Conservation (phyloP, 345 rosid genomes). For the Eucalyptus marginata region DNA sequence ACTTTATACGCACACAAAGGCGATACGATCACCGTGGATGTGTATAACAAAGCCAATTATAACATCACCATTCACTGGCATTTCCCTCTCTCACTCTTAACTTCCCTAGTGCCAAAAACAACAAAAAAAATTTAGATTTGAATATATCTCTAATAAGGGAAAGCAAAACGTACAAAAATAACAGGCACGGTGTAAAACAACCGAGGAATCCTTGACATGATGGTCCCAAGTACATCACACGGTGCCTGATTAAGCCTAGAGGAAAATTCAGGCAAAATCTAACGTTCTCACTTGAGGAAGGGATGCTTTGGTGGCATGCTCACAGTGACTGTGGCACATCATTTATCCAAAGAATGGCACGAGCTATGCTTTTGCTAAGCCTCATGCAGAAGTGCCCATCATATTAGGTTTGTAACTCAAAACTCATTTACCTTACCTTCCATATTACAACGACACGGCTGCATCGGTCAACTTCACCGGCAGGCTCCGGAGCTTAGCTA, state of each 20-base stretch:
- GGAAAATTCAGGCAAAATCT: not conserved
- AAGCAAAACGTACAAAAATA: not conserved
- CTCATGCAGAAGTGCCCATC: conserved; percentile 10
- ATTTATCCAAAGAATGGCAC: conserved; percentile 4
- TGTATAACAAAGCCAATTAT: not conserved
- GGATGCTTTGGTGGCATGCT: conserved; percentile 16
- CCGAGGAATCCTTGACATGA: conserved; percentile 27
- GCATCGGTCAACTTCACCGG: conserved; percentile 9
- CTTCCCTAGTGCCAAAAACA: no score
- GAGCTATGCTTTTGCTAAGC: conserved; percentile 7
- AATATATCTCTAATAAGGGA: not conserved
- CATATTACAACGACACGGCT: conserved; percentile 12
- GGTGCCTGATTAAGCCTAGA: conserved; percentile 14
- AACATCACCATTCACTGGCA: conserved; percentile 15
- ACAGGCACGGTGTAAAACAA: conserved; percentile 25
- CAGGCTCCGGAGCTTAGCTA: conserved; percentile 3
- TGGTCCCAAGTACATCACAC: conserved; percentile 26
- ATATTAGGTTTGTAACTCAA: conserved; percentile 2
- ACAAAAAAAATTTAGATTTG: not conserved
- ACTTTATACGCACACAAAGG: conserved; percentile 3
- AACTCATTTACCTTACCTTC: conserved; percentile 22
- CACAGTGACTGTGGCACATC: conserved; percentile 6
- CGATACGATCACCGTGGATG: not conserved
- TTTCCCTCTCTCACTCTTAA: not conserved
- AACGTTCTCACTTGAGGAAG: conserved; percentile 6